Evolutionary conservation across 768 basidiomycete genomes (phyloP), one percentile per base, ranked within the genome.

Genomic region (Pholiota molesta): DNA sequence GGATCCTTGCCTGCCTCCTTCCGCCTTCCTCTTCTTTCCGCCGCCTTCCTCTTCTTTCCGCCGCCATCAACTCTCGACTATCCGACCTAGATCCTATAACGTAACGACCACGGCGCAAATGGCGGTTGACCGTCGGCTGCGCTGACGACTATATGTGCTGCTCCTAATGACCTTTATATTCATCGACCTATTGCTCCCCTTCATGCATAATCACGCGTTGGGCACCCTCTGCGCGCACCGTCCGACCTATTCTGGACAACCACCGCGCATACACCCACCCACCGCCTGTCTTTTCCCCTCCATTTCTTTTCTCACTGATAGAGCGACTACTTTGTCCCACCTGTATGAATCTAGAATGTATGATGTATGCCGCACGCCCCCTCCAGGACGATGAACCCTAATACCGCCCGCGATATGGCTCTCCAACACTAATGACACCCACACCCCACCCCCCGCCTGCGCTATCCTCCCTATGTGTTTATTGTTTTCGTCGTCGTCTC

Each of bases 261-360:
- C 2, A 17, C 33, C n/a, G 26, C 31, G 61, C 31, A 47, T 26
- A 28, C 16, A 49, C 45, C 21, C 54, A 19, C 47, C 49, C 29
- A 49, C 23, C 23, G 23, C 47, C 23, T 49, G 23, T 19, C 47
- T 49, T 49, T 10, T 10, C 19, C 47, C 44, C 28, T 49, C 44
- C 52, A 52, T 23, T 44, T 56, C 39, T 45, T 61, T 56, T 44
- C 56, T n/a, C 37, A 59, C 53, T 55, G 66, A 69, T 69, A 69
- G 68, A 69, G 65, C 63, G 62, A 66, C 57, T 59, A 37, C 40
- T 61, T 58, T 63, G 49, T 55, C 62, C 23, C 13, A 3, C 52
- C 60, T 66, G 65, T 66, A 64, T 66, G 66, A 67, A 65, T 65
- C 61, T 69, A 66, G 65, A 66, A 63, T 69, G 68, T 66, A 69